Evolutionary conservation across 2,329 filamentous ascomycete genomes (phyloP), one percentile per base, ranked within the genome.

Genomic region (Alternaria ethzedia): DNA sequence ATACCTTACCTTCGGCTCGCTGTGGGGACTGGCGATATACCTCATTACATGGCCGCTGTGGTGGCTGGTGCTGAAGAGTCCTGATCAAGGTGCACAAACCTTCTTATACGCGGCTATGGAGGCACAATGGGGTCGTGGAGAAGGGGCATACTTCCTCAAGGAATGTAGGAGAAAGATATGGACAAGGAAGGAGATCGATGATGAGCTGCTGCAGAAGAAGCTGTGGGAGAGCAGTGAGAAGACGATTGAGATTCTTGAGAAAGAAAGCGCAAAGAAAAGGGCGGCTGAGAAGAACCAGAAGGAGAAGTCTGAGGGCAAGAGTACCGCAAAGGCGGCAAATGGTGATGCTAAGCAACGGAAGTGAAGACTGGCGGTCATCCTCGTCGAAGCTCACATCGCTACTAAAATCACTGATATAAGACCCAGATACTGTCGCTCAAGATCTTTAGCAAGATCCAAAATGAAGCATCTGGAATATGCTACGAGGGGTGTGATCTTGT

Each of bases 61-160:
- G 79, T 98, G 95, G 93, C 80, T 99, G 21, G 79, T 97, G 1
- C 84, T 99, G 57, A 98, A 99, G 80, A 94, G 91, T 32, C 88
- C 94, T 0, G 82, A 89, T 56, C 90, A 92, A 81, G 96, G 93
- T 3, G 92, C 95, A 0, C 94, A 99, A 81, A 94, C 91, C 6
- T 89, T 98, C 50, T 83, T 98, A 9, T 90, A 90, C 70, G 94
- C 94, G 0, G 89, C 90, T 2, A 96, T 97, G 92, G 94, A 97
- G 59, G 86, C 87, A 3, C 84, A 86, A 3, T 87, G 94, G 54
- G 88, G 87, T 5, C 85, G 89, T 52, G 89, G 87, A 2, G 76
- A 81, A 2, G 92, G 92, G 5, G 91, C 90, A 0, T 91, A 87
- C 75, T 80, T 97, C 59, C 86, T 99, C 77, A 98, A 97, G 81